Conservation (phyloP, 1,139 yeast genomes). For the Arxiozyma heterogenica region DNA sequence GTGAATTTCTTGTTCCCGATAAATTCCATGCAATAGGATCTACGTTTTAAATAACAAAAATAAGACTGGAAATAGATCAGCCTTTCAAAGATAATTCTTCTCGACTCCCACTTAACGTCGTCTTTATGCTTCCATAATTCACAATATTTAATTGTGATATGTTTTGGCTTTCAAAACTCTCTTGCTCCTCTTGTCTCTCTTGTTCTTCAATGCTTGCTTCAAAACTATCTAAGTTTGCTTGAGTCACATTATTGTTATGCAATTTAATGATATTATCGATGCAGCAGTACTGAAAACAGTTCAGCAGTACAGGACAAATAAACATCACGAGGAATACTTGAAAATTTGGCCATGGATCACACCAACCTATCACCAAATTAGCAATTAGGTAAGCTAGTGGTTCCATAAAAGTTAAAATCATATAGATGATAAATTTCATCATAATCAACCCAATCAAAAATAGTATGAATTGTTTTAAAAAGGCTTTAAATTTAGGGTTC, state of each 20-base stretch:
- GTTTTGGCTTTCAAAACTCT: slow-evolving; percentile 1
- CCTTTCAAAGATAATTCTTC: background rate
- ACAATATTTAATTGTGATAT: background rate
- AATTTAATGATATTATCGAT: slow-evolving; percentile 80
- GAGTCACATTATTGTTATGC: slow-evolving; percentile 29
- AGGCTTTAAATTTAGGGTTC: slow-evolving; percentile 59
- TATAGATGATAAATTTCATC: slow-evolving; percentile 48
- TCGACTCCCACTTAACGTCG: background rate
- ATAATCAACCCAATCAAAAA: slow-evolving; percentile 50
- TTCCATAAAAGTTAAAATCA: slow-evolving; percentile 51
- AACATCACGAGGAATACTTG: slow-evolving; percentile 84
- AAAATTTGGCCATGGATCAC: slow-evolving; percentile 66
- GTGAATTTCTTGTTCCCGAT: no score
- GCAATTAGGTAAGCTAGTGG: slow-evolving; percentile 38
- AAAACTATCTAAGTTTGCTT: slow-evolving; percentile 18
- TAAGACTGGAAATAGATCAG: no score
- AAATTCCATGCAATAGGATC: no score
- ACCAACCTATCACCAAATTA: slow-evolving; percentile 61
- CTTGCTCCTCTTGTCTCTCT: slow-evolving; percentile 7
- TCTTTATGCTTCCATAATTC: background rate
- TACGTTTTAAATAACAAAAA: no score
- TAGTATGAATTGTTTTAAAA: slow-evolving; percentile 61
- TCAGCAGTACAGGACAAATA: slow-evolving; percentile 68
- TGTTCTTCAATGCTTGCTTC: slow-evolving; percentile 11
- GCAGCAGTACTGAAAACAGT: slow-evolving; percentile 76